Evolutionary conservation across 164 flowering plant genomes (phyloP), one percentile per base, ranked within the genome.

Genomic region (Magnolia changhungtana): DNA sequence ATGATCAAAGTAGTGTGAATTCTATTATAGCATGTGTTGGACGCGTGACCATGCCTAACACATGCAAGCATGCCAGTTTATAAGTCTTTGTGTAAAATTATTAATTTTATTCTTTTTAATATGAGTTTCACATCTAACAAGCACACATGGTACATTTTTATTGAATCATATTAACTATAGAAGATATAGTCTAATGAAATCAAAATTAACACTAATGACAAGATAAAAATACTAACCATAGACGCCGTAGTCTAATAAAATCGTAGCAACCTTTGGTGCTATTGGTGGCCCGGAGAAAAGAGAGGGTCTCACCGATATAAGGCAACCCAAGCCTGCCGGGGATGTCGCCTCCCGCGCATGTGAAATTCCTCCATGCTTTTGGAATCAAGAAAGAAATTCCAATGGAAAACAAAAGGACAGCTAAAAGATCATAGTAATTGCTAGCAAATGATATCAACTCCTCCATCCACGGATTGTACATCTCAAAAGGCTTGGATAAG

Each of bases 211-310:
- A 16, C 61, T 11, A 11, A 13, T 73, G 16, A 8, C n/a, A 20
- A 2, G 16, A 63, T 63, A 37, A 7, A 21, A 2, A 58, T 37
- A 78, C 83, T 78, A 4, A 85, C 88, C 87, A 23, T 0, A 75
- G 63, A 69, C 90, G 64, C 8, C 90, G 82, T 24, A 75, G 77
- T 63, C 80, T 82, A 8, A 86, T 86, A 74, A 87, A 86, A n/a
- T 86, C 79, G 70, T 86, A 87, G 80, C 86, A 84, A 5, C 90
- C 90, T 72, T 78, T 84, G 3, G 82, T 80, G 67, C 88, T 82
- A 64, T 83, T 81, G 4, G 83, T 80, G 7, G 88, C 85, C 16
- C 81, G 81, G 49, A 87, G 83, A 74, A 87, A 81, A 65, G 90
- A 78, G 10, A 84, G 50, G 49, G 88, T 84, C 75, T 87, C 90